A percentile compares a stretch with the other conserved stretches of the same genome.
phyloP scores from a whole-genome alignment of 1,284 basidiomycete genomes.

The Lentinula novae-zelandiae region DNA sequence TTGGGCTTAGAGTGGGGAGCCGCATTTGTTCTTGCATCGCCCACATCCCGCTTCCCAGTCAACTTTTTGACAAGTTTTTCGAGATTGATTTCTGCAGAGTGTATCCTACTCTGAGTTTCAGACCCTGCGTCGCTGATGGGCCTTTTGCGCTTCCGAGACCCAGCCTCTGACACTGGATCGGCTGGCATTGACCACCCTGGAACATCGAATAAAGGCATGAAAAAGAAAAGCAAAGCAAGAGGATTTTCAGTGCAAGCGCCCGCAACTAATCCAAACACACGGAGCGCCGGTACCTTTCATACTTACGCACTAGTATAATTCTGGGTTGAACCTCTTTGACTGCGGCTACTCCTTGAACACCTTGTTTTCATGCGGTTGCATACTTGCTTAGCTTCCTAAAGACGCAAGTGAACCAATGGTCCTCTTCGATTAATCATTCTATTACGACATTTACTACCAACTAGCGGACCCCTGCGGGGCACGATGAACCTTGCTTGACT shows the following conservation, averaged over 20 bases:
- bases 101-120: constrained; percentile 32
- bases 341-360: neutral
- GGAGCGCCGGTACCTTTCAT: too few relatives aligned
- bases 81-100: constrained; percentile 61
- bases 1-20: neutral
- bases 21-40: neutral
- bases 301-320: too few relatives aligned
- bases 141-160: constrained; percentile 68
- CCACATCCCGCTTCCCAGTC: constrained; percentile 25
- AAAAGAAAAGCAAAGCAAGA: too few relatives aligned
- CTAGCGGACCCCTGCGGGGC: too few relatives aligned
- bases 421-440: too few relatives aligned
- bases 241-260: neutral
- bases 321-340: too few relatives aligned
- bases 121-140: constrained; percentile 32
- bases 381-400: neutral
- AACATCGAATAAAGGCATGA: constrained; percentile 61
- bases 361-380: too few relatives aligned
- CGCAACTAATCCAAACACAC: neutral
- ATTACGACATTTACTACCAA: too few relatives aligned
- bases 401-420: neutral
- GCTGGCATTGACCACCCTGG: constrained; percentile 66
- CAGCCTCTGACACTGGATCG: constrained; percentile 35
- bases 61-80: constrained; percentile 75
- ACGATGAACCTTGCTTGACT: too few relatives aligned